Base-by-base conservation (phyloP, 805 yeast species). In the Jamesozyma piceae region DNA sequence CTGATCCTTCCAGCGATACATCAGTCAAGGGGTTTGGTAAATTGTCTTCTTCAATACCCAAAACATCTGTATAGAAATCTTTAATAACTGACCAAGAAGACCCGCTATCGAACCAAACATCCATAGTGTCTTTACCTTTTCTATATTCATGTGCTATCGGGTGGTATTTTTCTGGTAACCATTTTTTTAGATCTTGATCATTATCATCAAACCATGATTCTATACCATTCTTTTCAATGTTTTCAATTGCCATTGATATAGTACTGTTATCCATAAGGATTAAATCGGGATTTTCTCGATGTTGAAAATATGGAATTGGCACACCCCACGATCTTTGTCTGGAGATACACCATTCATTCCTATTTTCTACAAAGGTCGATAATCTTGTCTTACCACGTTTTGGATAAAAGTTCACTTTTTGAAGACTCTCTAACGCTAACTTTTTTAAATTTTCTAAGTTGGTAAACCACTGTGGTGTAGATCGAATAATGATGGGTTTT, bases 41-140 rank as follows among this genome's bases (percentile, higher is more conserved):
- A n/a, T 38, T 26, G 2, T 38, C 26, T 14, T 46, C 37, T 1
- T 55, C 39, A 11, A 71, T 50, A 1, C 62, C 60, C 9, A 69
- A 55, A 28, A 64, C 62, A 2, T 65, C 47, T 3, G 51, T 47
- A 28, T 70, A 64, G 39, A 71, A 68, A 2, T 62, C 57, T 29
- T 41, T 48, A n/a, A 58, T 43, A 2, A 51, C 58, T 34, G 65
- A 66, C 97, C 98, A 92, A 28, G 92, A 80, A 0, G 95, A 77
- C 0, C 99, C 99, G 32, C 95, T 83, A 62, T 92, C 99, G 65
- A 92, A 90, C 99, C 99, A 92, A 17, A 92, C 98, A 64, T 92
- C 99, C 88, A 92, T 83, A 0, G 98, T 92, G 52, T 92, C 98
- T 35, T 69, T 74, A 1, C 95, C 90, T 53, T 85, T 82, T 20